Evolutionary conservation across 306 rosid species (phyloP).

Genomic region (Cucurbita argyrosperma): DNA sequence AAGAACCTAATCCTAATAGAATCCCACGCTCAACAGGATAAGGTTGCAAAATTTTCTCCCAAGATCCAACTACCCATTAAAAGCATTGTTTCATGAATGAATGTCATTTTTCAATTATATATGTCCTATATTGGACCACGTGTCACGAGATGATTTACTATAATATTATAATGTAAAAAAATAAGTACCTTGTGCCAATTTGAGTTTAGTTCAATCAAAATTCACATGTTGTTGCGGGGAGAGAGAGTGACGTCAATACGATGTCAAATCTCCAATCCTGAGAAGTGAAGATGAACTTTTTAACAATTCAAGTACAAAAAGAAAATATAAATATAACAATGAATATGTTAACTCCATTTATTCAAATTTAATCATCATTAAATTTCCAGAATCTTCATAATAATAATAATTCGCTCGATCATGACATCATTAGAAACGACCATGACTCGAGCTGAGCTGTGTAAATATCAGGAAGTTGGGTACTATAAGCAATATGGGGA

Average conservation of each 20-base stretch:
- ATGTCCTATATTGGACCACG: neutral
- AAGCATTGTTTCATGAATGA: neutral
- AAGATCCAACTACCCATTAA: neutral
- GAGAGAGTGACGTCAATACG: neutral
- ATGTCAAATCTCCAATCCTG: neutral
- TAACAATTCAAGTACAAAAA: neutral
- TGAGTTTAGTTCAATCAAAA: neutral
- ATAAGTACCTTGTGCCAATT: neutral
- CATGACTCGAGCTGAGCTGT: neutral
- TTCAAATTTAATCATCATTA: neutral
- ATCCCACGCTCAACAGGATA: slow-evolving; percentile 14
- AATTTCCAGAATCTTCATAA: neutral
- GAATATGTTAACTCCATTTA: neutral
- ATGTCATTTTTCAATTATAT: neutral
- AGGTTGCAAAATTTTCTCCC: slow-evolving; percentile 2
- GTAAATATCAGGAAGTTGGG: neutral
- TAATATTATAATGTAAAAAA: neutral
- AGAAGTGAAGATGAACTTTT: neutral
- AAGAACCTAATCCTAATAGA: slow-evolving; percentile 16
- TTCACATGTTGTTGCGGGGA: neutral
- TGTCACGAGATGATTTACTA: neutral
- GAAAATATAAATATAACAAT: neutral
- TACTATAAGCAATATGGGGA: neutral
- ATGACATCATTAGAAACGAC: neutral
- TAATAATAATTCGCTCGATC: neutral